Percentiles rank a stretch among this genome's conserved stretches.
These are phyloP conservation scores for Hydnum rufescens DNA, from an alignment of 768 basidiomycete species.

Conservation along the genomic window DNA sequence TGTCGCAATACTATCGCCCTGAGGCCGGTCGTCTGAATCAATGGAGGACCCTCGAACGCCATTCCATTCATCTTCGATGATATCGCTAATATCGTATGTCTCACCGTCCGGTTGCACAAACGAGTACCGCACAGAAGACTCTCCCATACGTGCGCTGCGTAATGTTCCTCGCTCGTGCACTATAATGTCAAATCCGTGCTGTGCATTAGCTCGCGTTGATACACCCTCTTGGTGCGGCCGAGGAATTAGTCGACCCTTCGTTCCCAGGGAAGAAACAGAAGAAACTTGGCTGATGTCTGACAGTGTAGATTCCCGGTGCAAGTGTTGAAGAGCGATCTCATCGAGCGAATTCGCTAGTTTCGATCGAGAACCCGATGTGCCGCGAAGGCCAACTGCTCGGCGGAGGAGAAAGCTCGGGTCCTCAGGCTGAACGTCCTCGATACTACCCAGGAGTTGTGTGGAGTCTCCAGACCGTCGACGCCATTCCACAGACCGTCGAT, in stretches of 20 bases:
- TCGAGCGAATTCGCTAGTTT: conserved; percentile 61
- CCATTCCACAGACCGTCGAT: conserved; percentile 36
- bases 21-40: background rate
- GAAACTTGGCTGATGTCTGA: conserved; percentile 15
- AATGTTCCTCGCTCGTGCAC: conserved; percentile 71
- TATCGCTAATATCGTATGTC: conserved; percentile 82
- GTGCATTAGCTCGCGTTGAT: conserved; percentile 29
- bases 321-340: conserved; percentile 57
- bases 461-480: conserved; percentile 83
- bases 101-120: conserved; percentile 83
- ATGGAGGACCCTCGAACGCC: background rate
- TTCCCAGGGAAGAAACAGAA: background rate
- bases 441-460: conserved; percentile 40
- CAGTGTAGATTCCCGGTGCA: conserved; percentile 35
- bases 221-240: background rate
- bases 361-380: conserved; percentile 38
- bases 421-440: conserved; percentile 55
- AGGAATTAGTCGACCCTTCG: background rate
- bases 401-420: conserved; percentile 87
- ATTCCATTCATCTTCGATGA: conserved; percentile 70
- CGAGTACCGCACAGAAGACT: conserved; percentile 73
- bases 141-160: conserved; percentile 48
- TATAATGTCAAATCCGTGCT: conserved; percentile 75
- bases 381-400: conserved; percentile 56
- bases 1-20: background rate